A percentile compares a stretch with the other conserved stretches of the same genome.
phyloP scores from a whole-genome alignment of 129 eudicot genomes.

The Apium graveolens region DNA sequence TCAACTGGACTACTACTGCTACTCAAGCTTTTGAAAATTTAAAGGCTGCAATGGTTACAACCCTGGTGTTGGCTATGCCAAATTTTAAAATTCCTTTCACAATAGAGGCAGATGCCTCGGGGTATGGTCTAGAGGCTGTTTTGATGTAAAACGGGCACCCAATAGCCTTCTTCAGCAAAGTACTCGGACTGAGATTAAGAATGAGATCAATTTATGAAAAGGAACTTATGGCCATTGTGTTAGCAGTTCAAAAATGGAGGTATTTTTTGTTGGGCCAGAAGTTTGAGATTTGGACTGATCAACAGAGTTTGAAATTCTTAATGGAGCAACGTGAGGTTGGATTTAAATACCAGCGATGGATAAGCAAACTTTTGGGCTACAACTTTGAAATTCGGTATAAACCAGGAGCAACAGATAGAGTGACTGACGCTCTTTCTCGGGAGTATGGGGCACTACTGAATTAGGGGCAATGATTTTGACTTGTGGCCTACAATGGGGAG shows the following conservation, averaged over 20 bases:
- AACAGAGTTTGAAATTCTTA: not conserved
- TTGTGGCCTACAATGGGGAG: fast-evolving
- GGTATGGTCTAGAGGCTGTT: not conserved
- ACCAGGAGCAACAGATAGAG: not conserved
- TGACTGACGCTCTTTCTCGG: not conserved
- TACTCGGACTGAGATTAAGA: not conserved
- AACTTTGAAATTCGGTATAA: slow-evolving; percentile 2
- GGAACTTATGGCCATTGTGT: not conserved
- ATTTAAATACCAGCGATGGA: not conserved
- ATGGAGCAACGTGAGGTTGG: not conserved
- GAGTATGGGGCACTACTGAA: fast-evolving
- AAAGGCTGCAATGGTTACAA: not conserved
- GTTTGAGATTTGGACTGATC: not conserved
- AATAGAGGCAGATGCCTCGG: not conserved
- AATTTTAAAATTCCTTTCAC: not conserved
- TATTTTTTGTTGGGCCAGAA: not conserved
- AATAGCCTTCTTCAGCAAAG: not conserved
- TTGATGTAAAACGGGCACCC: not conserved
- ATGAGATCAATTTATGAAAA: not conserved
- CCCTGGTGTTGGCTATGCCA: not conserved
- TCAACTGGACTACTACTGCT: fast-evolving
- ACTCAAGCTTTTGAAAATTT: not conserved
- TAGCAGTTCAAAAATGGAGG: not conserved
- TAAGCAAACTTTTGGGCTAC: not conserved
- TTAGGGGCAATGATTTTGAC: no score